Conservation (phyloP, 148 eudicot genomes). For the Chenopodium album region DNA sequence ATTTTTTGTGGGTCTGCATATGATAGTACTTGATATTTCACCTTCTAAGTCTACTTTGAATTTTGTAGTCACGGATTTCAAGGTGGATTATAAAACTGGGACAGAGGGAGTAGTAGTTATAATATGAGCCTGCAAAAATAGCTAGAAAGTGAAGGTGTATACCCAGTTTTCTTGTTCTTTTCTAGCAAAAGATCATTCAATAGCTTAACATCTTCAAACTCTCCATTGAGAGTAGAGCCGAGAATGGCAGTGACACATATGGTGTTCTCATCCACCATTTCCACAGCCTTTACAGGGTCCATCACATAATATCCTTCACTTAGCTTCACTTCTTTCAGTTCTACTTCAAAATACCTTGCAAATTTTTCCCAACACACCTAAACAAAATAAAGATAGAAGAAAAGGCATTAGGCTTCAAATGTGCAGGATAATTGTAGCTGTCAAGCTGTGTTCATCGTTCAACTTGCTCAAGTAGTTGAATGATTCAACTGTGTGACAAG, state of each 20-base stretch:
- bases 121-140: not conserved
- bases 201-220: conserved; percentile 35
- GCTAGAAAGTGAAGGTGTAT: not conserved
- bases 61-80: not conserved
- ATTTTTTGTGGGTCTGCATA: not conserved
- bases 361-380: conserved; percentile 43
- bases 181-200: conserved; percentile 31
- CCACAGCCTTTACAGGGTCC: conserved; percentile 36
- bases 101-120: not conserved
- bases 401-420: not conserved
- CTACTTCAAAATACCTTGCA: conserved; percentile 40
- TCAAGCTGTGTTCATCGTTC: not conserved
- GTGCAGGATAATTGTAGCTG: not conserved
- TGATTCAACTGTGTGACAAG: not conserved
- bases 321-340: conserved; percentile 36
- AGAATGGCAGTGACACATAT: conserved; percentile 38
- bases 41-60: not conserved
- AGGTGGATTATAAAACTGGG: not conserved
- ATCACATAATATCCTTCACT: conserved; percentile 35
- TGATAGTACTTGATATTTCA: no score
- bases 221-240: conserved; percentile 38
- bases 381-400: not conserved
- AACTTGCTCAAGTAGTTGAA: not conserved
- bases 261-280: conserved; percentile 42
- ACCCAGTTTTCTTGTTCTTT: conserved; percentile 37